phyloP scores from a whole-genome alignment of 371 early-diverging fungal species.

The Homolaphlyctis polyrhiza region DNA sequence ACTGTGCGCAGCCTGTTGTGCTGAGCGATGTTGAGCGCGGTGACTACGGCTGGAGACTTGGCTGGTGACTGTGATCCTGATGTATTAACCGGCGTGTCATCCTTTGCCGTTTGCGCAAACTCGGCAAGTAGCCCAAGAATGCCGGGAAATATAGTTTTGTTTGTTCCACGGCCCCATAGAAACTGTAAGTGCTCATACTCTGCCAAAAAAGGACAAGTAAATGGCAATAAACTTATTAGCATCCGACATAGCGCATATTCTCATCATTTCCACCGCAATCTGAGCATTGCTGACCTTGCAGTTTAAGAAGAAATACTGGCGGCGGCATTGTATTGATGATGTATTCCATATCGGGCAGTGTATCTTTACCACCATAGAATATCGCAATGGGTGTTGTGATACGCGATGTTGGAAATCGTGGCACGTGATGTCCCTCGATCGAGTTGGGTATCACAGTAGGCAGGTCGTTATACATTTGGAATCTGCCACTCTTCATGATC shows the following conservation, averaged over 20 bases:
- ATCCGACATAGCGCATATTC: background rate
- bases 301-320: slow-evolving; percentile 30
- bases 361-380: slow-evolving; percentile 86
- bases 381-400: slow-evolving; percentile 82
- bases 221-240: too few relatives aligned
- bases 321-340: slow-evolving; percentile 21
- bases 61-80: background rate
- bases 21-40: slow-evolving; percentile 5
- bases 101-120: slow-evolving; percentile 30
- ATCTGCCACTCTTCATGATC: slow-evolving; percentile 79
- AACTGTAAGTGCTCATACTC: slow-evolving; percentile 36
- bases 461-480: slow-evolving; percentile 90
- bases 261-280: background rate
- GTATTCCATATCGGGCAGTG: slow-evolving; percentile 68
- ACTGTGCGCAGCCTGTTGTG: slow-evolving; percentile 10
- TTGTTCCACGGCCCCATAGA: slow-evolving; percentile 39
- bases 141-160: slow-evolving; percentile 34
- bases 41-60: background rate
- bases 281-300: slow-evolving; percentile 17
- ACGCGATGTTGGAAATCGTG: slow-evolving; percentile 70
- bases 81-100: slow-evolving; percentile 9
- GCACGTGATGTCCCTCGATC: slow-evolving; percentile 29
- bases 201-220: background rate
- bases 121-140: slow-evolving; percentile 33
- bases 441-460: slow-evolving; percentile 28